Conservation (phyloP, 2,329 filamentous ascomycete species). For the Huntiella moniliformis region DNA sequence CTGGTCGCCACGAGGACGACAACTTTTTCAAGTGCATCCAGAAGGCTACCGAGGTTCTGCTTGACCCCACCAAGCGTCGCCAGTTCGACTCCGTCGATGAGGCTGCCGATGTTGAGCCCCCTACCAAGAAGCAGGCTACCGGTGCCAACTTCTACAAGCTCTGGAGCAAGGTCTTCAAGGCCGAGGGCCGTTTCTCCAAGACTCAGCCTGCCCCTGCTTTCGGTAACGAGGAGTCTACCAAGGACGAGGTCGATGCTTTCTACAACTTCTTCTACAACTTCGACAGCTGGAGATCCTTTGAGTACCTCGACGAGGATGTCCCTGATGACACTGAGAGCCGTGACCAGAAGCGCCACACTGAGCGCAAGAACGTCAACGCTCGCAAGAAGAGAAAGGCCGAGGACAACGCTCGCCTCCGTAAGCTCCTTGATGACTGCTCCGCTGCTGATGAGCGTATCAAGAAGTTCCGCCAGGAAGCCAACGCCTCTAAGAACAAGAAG, state of each 20-base stretch:
- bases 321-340: constrained; percentile 98
- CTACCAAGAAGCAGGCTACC: constrained; percentile 72
- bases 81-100: constrained; percentile 97
- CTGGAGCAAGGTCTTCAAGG: constrained; percentile 77
- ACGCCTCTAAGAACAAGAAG: constrained; percentile 93
- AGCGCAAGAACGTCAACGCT: constrained; percentile 94
- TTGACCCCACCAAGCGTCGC: constrained; percentile 77
- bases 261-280: constrained; percentile 99
- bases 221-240: constrained; percentile 64
- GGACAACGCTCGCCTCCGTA: constrained; percentile 78
- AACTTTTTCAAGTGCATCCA: constrained; percentile 99
- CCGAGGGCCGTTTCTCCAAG: constrained; percentile 86
- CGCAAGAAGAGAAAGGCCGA: constrained; percentile 99
- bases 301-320: constrained; percentile 97
- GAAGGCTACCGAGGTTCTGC: constrained; percentile 84
- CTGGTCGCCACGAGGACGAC: constrained; percentile 75
- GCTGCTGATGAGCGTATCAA: constrained; percentile 88
- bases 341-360: constrained; percentile 94
- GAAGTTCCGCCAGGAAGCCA: constrained; percentile 82
- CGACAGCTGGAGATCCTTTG: constrained; percentile 92
- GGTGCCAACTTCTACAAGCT: constrained; percentile 91
- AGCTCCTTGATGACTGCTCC: constrained; percentile 72
- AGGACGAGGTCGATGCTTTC: constrained; percentile 82
- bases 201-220: constrained; percentile 72
- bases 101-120: constrained; percentile 77